These are phyloP conservation scores for Dactylellina sp. DNA, from an alignment of 2,329 filamentous ascomycete species.

Conservation along the genomic window DNA sequence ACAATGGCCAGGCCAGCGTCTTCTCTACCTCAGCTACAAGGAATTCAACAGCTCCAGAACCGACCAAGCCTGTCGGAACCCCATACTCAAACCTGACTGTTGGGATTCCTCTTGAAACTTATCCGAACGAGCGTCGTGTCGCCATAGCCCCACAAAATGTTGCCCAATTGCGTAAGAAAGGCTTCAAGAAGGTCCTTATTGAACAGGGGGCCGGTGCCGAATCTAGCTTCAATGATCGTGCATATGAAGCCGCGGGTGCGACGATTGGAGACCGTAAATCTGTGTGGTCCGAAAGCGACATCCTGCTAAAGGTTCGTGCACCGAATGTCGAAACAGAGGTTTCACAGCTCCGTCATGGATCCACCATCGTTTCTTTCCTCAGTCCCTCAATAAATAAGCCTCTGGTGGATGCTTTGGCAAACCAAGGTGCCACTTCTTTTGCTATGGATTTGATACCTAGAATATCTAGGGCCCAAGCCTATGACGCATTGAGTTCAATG, in stretches of 20 bases:
- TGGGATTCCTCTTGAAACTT: slow-evolving; percentile 83
- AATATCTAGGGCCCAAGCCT: slow-evolving; percentile 81
- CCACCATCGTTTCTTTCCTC: slow-evolving; percentile 83
- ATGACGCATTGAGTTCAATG: slow-evolving; percentile 75
- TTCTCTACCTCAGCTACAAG: slow-evolving; percentile 47
- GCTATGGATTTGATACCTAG: slow-evolving; percentile 94
- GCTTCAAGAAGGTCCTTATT: slow-evolving; percentile 79
- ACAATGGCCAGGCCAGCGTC: slow-evolving; percentile 22
- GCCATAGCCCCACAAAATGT: slow-evolving; percentile 88
- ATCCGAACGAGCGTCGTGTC: slow-evolving; percentile 81
- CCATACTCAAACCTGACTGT: slow-evolving; percentile 80
- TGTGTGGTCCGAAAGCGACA: slow-evolving; percentile 81
- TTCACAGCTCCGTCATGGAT: slow-evolving; percentile 74
- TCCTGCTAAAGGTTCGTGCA: slow-evolving; percentile 84
- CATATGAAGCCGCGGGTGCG: slow-evolving; percentile 81
- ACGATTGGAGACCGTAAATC: slow-evolving; percentile 76
- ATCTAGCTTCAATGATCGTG: slow-evolving; percentile 81
- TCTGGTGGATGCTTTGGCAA: slow-evolving; percentile 78
- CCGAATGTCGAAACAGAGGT: slow-evolving; percentile 77
- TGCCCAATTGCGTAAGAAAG: slow-evolving; percentile 83
- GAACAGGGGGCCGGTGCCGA: slow-evolving; percentile 82
- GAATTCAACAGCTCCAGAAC: slow-evolving; percentile 20
- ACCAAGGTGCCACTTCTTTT: slow-evolving; percentile 78
- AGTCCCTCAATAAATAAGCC: slow-evolving; percentile 84
- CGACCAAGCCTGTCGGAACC: slow-evolving; percentile 34